These are phyloP conservation scores for Trichosporon faecale DNA, from an alignment of 1,284 basidiomycete genomes.

Conservation along the genomic window DNA sequence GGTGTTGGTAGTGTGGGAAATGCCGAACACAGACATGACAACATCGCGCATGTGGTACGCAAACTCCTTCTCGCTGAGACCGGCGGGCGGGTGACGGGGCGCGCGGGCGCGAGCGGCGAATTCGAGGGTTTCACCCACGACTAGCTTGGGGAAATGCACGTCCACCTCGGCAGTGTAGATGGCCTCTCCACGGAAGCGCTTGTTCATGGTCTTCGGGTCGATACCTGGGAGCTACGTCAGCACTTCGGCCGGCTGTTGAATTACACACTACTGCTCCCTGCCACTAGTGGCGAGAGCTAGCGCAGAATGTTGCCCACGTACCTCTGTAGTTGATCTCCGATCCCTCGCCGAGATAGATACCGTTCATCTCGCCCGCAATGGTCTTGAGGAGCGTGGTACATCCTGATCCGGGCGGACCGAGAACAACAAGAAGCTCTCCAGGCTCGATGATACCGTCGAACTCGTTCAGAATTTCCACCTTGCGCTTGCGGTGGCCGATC, in stretches of 20 bases:
- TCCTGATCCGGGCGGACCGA: conserved; percentile 61
- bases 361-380: conserved; percentile 58
- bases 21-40: conserved; percentile 57
- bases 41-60: conserved; percentile 53
- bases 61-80: conserved; percentile 48
- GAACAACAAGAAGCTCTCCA: conserved; percentile 59
- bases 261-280: not conserved
- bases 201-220: conserved; percentile 48
- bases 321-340: conserved; percentile 51
- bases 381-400: conserved; percentile 61
- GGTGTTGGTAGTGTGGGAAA: conserved; percentile 56
- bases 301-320: conserved; percentile 16
- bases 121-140: conserved; percentile 54
- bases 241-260: not conserved
- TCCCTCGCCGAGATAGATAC: conserved; percentile 53
- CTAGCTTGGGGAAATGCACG: conserved; percentile 57
- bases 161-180: conserved; percentile 56
- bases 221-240: conserved; percentile 34
- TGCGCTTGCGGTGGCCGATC: conserved; percentile 47
- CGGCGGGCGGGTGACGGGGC: conserved; percentile 51
- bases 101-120: conserved; percentile 46
- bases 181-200: conserved; percentile 52
- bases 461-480: conserved; percentile 55
- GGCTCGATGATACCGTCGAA: conserved; percentile 54
- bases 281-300: not conserved